These are phyloP conservation scores for Acanthamoeba healyi DNA, from an alignment of 208 protist species.

Conservation along the genomic window DNA sequence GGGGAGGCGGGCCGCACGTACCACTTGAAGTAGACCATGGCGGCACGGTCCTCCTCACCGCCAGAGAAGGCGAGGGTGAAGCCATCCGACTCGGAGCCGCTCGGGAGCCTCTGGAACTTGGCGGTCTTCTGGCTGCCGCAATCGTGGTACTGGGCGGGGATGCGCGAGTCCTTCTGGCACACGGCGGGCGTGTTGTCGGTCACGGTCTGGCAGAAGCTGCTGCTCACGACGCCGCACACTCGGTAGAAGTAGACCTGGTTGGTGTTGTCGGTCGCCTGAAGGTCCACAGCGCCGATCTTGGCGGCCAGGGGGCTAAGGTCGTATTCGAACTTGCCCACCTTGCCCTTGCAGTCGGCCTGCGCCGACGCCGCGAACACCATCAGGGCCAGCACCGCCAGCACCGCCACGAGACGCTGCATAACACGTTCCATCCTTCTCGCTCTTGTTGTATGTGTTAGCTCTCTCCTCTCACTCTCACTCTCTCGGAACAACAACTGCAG, in stretches of 20 bases:
- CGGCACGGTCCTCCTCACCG: not conserved
- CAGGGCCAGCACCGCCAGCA: not conserved
- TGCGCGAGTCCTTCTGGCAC: slow-evolving; percentile 1
- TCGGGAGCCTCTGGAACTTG: not conserved
- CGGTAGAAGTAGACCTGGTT: not conserved
- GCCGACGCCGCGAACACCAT: not conserved
- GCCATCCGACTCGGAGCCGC: not conserved
- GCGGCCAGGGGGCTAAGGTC: not conserved
- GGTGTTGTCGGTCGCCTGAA: not conserved
- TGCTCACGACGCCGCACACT: not conserved
- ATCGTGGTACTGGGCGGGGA: not conserved
- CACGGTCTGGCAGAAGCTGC: not conserved
- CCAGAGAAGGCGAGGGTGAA: slow-evolving; percentile 16
- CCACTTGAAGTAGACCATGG: slow-evolving; percentile 13
- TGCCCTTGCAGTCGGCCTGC: not conserved
- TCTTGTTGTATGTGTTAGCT: not conserved
- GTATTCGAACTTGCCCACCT: not conserved
- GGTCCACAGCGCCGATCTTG: not conserved
- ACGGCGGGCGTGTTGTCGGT: not conserved
- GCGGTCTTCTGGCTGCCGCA: not conserved
- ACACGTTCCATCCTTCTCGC: not conserved
- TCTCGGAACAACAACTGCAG: not conserved
- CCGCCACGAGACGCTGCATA: not conserved
- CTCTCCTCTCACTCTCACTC: not conserved
- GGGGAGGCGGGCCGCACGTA: not conserved